Evolutionary conservation across 768 basidiomycete species (phyloP).

Genomic region (Rhodotorula toruloides): DNA sequence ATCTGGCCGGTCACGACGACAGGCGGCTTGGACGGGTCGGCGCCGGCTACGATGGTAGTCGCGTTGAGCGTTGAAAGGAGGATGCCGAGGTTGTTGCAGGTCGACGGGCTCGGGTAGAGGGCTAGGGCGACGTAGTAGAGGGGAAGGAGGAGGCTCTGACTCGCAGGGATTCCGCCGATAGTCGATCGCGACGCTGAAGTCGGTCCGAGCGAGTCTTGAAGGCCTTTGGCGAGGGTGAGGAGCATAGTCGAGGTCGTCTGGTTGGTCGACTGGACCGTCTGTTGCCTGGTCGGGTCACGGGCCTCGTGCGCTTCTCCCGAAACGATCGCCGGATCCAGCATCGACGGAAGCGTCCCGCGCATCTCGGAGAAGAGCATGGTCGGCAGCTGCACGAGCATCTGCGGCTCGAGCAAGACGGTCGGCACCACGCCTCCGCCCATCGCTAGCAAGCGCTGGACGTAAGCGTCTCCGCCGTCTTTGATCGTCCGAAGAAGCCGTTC

Average conservation of each 20-base stretch:
- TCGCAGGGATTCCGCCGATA: slow-evolving; percentile 27
- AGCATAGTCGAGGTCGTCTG: slow-evolving; percentile 43
- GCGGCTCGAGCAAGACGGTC: slow-evolving; percentile 50
- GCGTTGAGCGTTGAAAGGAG: slow-evolving; percentile 49
- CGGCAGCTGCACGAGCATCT: slow-evolving; percentile 48
- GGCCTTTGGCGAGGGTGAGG: slow-evolving; percentile 53
- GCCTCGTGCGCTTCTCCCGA: neutral
- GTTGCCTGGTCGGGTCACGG: slow-evolving; percentile 7
- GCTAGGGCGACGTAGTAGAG: slow-evolving; percentile 55
- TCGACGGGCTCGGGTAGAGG: slow-evolving; percentile 52
- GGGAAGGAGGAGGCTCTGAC: slow-evolving; percentile 50
- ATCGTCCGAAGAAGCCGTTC: slow-evolving; percentile 43
- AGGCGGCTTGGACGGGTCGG: slow-evolving; percentile 19
- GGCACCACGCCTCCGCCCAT: slow-evolving; percentile 50
- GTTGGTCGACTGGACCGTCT: slow-evolving; percentile 24
- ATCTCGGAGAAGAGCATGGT: slow-evolving; percentile 49
- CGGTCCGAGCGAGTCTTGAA: slow-evolving; percentile 48
- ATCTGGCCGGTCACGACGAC: slow-evolving; percentile 26
- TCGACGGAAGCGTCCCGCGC: slow-evolving; percentile 46
- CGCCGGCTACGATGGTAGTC: slow-evolving; percentile 35
- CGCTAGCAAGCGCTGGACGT: slow-evolving; percentile 47
- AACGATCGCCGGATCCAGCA: slow-evolving; percentile 40
- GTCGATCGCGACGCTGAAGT: slow-evolving; percentile 44
- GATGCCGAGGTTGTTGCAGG: slow-evolving; percentile 56
- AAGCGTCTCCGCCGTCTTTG: slow-evolving; percentile 47